Evolutionary conservation across 1,284 basidiomycete genomes (phyloP), one percentile per base, ranked within the genome.

Genomic region (Apiotrichum gracile): DNA sequence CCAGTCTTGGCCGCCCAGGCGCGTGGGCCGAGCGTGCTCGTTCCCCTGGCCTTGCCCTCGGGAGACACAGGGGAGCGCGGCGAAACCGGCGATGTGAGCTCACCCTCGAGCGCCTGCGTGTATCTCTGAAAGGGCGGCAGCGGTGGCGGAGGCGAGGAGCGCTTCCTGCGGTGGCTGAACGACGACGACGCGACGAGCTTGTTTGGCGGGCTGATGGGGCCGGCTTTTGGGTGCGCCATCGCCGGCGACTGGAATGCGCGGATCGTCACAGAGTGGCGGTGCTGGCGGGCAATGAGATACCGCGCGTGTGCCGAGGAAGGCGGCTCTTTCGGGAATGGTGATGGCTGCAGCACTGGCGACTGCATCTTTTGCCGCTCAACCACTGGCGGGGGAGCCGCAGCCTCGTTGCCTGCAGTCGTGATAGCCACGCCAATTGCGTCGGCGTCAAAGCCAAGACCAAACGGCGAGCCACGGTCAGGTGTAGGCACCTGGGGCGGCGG

Each of bases 161-260:
- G 17, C 7, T 10, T 17, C 10, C 37, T n/a, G 10, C 37, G n/a
- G 37, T 21, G 37, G 5, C n/a, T n/a, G n/a, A n/a, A n/a, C n/a
- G n/a, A n/a, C n/a, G n/a, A n/a, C n/a, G n/a, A n/a, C n/a, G n/a
- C 21, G 38, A 40, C 19, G 38, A 40, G 9, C 49, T 29, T 48
- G 10, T 31, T 27, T 6, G 25, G 12, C n/a, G n/a, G n/a, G n/a
- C n/a, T n/a, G n/a, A n/a, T n/a, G n/a, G n/a, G 31, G 31, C 31
- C 12, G 16, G 31, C 3, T 10, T 31, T 10, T 10, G 31, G 31
- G 5, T 31, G 31, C 10, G 31, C 12, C 31, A 31, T 31, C 12
- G 31, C 24, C 24, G 68, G 68, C n/a, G 64, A 58, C 37, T 67
- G 61, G 53, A 73, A 73, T 5, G 70, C 70, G 19, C 65, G 55